Base-by-base conservation (phyloP, 768 basidiomycete genomes). In the Cytidiella melzeri region DNA sequence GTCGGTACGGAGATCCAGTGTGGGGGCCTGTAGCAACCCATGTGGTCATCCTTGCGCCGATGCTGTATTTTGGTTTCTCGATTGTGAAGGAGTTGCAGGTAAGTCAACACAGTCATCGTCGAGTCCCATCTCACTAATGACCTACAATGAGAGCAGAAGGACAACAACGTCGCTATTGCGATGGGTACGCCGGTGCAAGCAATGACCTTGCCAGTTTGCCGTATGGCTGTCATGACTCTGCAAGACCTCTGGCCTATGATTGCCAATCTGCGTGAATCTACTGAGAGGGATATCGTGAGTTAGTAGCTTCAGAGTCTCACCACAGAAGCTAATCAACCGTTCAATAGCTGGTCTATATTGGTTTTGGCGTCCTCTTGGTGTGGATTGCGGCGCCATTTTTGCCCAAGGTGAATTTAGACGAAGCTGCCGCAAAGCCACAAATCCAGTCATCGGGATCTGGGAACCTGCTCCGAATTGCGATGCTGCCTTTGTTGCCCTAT, bases 21-120 rank as follows among this genome's bases (percentile, higher is more conserved):
- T 64, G 72, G 57, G 87, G 87, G 0, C 75, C 87, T 10, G 70
- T 78, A 13, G 54, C 76, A 5, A 76, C 83, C 2, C 87, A 90
- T 65, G 57, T 67, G 7, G 44, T 62, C 24, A 77, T 83, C 11
- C 64, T 88, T 23, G 73, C 69, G 12, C 86, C 87, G 1, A 62
- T 87, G 42, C 63, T 77, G 21, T 77, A 74, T 50, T 54, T 79
- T 20, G 70, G 78, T 18, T 69, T 74, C 11, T 73, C 74, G 9
- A 63, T 79, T 40, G 71, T 75, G 25, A 67, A 69, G 52, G 64
- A 57, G 18, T 57, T 70, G 44, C 63, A 69, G 57, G 75, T 76
- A 51, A 53, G 74, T 66, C 2, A 23, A 4, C 12, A 28, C 21
- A 30, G 25, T 43, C 28, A 23, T 11, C 24, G 24, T 21, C n/a